phyloP scores from a whole-genome alignment of 805 yeast genomes.

The Candida cerambycidarum region DNA sequence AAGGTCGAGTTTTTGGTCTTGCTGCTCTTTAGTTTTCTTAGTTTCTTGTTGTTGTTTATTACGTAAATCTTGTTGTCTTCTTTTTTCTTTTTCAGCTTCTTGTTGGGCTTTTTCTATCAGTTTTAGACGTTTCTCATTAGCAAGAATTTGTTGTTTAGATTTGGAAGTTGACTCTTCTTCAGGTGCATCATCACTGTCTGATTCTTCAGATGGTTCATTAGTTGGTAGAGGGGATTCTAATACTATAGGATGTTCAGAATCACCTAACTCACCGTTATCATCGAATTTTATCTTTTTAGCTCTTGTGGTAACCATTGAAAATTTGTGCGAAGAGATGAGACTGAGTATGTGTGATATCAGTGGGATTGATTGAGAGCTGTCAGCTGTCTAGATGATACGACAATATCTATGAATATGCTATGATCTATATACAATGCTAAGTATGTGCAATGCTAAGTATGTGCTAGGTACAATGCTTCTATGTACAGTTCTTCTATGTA shows the following conservation, averaged over 20 bases:
- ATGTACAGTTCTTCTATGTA: neutral
- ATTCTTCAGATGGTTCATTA: conserved; percentile 1
- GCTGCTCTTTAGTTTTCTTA: conserved; percentile 21
- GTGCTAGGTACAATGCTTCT: neutral
- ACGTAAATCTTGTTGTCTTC: conserved; percentile 33
- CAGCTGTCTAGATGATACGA: no score
- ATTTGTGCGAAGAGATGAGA: neutral
- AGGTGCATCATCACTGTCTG: conserved; percentile 36
- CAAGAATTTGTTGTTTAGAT: conserved; percentile 26
- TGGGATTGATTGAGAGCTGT: neutral
- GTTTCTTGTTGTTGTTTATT: conserved; percentile 36
- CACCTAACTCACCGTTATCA: conserved; percentile 11
- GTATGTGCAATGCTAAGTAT: neutral
- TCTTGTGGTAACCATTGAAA: conserved; percentile 12
- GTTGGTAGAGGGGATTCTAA: no score
- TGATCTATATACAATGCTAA: neutral
- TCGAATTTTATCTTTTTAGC: conserved; percentile 13
- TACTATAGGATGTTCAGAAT: no score
- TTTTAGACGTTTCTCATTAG: conserved; percentile 24
- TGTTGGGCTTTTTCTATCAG: conserved; percentile 24
- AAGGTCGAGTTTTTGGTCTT: conserved; percentile 24
- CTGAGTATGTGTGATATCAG: no score
- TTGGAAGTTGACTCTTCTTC: conserved; percentile 41
- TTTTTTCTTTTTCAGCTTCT: conserved; percentile 31
- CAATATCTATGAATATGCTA: no score